Conservation (phyloP, 768 basidiomycete species). For the Xerocomus potaroensis region DNA sequence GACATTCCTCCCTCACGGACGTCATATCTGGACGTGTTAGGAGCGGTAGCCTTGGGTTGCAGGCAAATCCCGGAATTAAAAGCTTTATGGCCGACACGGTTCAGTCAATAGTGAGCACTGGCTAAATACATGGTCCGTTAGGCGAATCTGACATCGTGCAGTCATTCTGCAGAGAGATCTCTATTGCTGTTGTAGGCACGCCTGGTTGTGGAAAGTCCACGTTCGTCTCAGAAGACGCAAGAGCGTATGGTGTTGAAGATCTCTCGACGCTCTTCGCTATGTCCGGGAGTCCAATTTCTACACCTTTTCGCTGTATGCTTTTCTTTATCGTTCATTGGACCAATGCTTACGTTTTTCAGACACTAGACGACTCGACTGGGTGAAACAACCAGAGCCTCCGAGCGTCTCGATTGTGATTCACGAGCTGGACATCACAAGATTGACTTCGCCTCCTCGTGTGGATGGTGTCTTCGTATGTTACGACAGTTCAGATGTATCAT, state of each 20-base stretch:
- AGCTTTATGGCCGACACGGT: constrained; percentile 15
- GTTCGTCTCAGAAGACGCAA: constrained; percentile 73
- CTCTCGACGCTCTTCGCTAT: constrained; percentile 31
- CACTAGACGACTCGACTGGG: constrained; percentile 29
- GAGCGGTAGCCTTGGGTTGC: constrained; percentile 58
- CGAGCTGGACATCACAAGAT: constrained; percentile 54
- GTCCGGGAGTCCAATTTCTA: constrained; percentile 31
- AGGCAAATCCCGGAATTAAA: constrained; percentile 24
- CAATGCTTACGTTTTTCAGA: constrained; percentile 30
- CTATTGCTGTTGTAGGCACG: constrained; percentile 76
- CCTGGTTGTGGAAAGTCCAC: constrained; percentile 81
- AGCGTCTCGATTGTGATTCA: constrained; percentile 48
- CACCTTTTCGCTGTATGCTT: constrained; percentile 40
- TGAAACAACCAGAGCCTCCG: constrained; percentile 38
- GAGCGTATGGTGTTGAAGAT: constrained; percentile 51
- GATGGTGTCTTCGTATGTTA: constrained; percentile 87
- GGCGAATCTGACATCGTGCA: constrained; percentile 12
- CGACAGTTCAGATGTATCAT: constrained; percentile 59
- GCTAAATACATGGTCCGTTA: neutral
- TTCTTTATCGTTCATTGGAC: neutral
- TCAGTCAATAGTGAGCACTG: constrained; percentile 22
- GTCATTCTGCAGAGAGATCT: constrained; percentile 37
- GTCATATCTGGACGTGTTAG: constrained; percentile 45
- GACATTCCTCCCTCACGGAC: constrained; percentile 28
- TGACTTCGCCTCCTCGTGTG: constrained; percentile 52